Evolutionary conservation across 2,329 filamentous ascomycete species (phyloP), one percentile per base, ranked within the genome.

Genomic region (Botrytis pseudocinerea): DNA sequence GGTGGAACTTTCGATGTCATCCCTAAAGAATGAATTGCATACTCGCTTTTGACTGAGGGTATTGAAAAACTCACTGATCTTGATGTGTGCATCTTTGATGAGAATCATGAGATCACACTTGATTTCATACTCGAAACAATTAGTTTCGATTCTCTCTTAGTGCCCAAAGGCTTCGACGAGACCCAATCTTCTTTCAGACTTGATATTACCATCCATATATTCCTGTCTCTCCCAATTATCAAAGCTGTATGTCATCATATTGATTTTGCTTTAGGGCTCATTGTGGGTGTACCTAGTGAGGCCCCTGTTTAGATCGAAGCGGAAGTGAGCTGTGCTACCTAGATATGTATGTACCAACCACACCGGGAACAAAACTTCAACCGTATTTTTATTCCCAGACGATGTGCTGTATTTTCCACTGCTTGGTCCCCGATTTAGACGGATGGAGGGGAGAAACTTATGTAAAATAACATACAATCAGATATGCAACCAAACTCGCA

Each of bases 131-230:
- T 74, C 14, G 54, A 70, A 44, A 57, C 69, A 25, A 44, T 71
- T 12, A 68, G 62, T 22, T 69, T 71, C 63, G 62, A 73, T 44
- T 74, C 68, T n/a, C 61, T 73, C 59, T 60, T 60, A 22, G 18
- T 60, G 18, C 35, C 32, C 1, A 71, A 74, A 28, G n/a, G 73
- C 9, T 46, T 69, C 2, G 63, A 74, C 40, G 71, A 74, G 42
- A 65, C 70, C n/a, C 61, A 68, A 70, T 14, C 70, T 25, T 60
- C 60, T 32, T 69, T 73, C 7, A 62, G 57, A 10, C 54, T 70
- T 28, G 44, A 60, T 7, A 71, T 73, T 59, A 40, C 65, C 44
- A 10, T n/a, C 35, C 0, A 1, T 7, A 35, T 1, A 35, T 35
- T 35, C 35, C 35, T 35, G 35, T 5, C 35, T 4, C 35, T 35